Base-by-base conservation (phyloP, 441 rosid species). In the Isatis lusitanica region DNA sequence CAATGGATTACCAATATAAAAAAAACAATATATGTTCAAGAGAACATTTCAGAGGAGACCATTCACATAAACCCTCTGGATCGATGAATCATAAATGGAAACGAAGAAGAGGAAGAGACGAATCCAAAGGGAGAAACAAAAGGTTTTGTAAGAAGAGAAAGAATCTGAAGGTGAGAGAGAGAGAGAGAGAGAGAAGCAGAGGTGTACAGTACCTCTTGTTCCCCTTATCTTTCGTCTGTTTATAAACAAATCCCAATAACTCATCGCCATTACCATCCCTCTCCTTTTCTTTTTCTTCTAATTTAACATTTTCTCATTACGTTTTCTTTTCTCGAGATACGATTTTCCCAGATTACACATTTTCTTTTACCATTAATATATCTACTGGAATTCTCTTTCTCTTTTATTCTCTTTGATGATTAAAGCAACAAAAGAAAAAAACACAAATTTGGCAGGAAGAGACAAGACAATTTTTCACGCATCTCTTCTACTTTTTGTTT, bases 201-300 rank as follows among this genome's bases (percentile, higher is more conserved):
- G 40, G 68, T 26, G 11, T 16, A 21, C 24, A 28, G 40, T 36
- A 66, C 55, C 69, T 58, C 69, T 65, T 74, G 51, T 42, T 74
- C 68, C 58, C 75, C 63, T 60, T 74, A 74, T 79, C 79, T 70
- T 52, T 50, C 59, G n/a, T 56, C 39, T 64, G 69, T 70, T 66
- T 62, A 75, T 79, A 66, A 66, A 68, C 74, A 70, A 71, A 64
- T 74, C 75, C 70, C 61, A 69, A 70, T 65, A 30, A 56, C 64
- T 64, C 78, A 68, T 52, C 74, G 56, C 78, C 78, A 68, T 77
- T 71, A 16, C 73, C 72, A 57, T 57, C 66, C 63, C 69, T 62
- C 50, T 21, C 26, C 48, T 44, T 44, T 62, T 31, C 30, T 68
- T 39, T 36, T 6, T 26, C 16, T 74, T 38, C 72, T 35, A 40